Evolutionary conservation across 2,329 filamentous ascomycete species (phyloP).

Genomic region (Colletotrichum lindemuthianum): DNA sequence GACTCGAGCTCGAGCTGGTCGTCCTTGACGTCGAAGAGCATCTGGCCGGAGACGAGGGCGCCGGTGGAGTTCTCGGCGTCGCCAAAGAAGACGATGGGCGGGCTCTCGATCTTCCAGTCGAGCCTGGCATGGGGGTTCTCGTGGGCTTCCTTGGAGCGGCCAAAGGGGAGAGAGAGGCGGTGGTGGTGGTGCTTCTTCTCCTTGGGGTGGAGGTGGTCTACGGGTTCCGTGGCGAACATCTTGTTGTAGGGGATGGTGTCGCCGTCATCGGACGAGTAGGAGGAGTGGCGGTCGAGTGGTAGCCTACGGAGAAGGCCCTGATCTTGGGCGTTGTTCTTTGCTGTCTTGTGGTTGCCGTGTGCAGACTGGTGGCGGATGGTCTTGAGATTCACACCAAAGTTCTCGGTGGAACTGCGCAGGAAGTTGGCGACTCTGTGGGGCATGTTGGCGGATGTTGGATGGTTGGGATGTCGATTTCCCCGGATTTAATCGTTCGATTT

Average conservation of each 20-base stretch:
- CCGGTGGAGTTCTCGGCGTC: constrained; percentile 79
- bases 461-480: constrained; percentile 14
- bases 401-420: constrained; percentile 66
- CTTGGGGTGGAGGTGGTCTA: constrained; percentile 36
- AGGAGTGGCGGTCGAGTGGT: constrained; percentile 30
- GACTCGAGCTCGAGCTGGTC: constrained; percentile 64
- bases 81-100: constrained; percentile 87
- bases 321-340: constrained; percentile 16
- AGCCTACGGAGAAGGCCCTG: constrained; percentile 27
- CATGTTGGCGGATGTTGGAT: constrained; percentile 51
- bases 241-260: constrained; percentile 35
- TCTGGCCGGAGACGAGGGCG: constrained; percentile 84
- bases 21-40: constrained; percentile 78
- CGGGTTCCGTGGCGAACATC: constrained; percentile 33
- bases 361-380: constrained; percentile 44
- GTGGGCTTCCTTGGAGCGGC: constrained; percentile 50
- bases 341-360: constrained; percentile 14
- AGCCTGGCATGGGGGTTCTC: constrained; percentile 54
- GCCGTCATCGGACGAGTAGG: constrained; percentile 35
- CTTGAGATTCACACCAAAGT: constrained; percentile 54
- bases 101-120: constrained; percentile 79
- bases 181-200: constrained; percentile 50
- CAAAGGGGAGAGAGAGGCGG: constrained; percentile 53
- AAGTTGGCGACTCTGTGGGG: constrained; percentile 68
- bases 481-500: constrained; percentile 17